Base-by-base conservation (phyloP, 2,329 filamentous ascomycete species). In the Zalaria obscura region DNA sequence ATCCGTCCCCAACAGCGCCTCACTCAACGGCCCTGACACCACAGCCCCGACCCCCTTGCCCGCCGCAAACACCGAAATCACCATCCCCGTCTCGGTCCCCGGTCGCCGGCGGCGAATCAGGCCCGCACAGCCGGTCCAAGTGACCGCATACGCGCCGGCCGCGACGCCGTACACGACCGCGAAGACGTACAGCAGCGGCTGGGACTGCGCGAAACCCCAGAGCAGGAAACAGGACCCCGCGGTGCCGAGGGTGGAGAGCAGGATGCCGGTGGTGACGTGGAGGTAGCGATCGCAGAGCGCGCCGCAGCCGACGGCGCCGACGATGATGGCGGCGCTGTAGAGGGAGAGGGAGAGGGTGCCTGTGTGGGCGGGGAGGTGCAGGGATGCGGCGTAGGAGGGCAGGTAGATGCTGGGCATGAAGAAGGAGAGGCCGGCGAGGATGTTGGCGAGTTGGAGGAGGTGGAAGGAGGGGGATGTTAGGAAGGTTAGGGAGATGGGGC, bases 11-110 rank as follows among this genome's bases (percentile, higher is more conserved):
- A 69, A 45, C 29, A 70, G 48, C 9, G 55, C 61, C 50, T 72
- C 69, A 38, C 68, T 72, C 35, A 74, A 51, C 0, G 71, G 70
- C 3, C 71, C 71, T 44, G 61, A 65, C 6, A 66, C 61, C 6
- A 75, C 55, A 50, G 66, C 69, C 3, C 70, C 70, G 18, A 73
- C 60, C 0, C 70, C 71, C 36, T 68, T 66, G 0, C 69, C 69
- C 5, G 64, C 64, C 6, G 63, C 62, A 40, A 73, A 55, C 9
- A 66, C 59, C 0, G 62, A 64, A 43, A 73, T 68, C 1, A 72
- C 59, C 46, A 73, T 64, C 0, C 67, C 64, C 3, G 65, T 55
- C 35, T 73, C 69, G 0, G 62, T 56, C 4, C 43, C 47, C 1
- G 49, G 45, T 25, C 45, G 40, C 5, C 40, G 38, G n/a, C 40